These are phyloP conservation scores for Diplocarpon mali DNA, from an alignment of 2,329 filamentous ascomycete species.

Conservation along the genomic window DNA sequence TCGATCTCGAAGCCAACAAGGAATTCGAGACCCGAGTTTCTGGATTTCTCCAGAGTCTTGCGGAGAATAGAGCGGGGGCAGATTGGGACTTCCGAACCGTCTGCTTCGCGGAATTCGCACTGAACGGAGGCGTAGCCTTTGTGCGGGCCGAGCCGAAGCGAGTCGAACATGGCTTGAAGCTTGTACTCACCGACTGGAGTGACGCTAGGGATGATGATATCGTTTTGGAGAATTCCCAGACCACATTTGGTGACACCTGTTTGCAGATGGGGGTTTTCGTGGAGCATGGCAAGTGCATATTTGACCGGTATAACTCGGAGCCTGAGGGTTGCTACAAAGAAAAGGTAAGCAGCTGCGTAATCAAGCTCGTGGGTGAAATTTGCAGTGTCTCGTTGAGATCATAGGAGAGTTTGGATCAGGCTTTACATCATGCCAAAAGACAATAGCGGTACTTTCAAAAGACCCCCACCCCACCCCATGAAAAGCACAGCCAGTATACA, in stretches of 20 bases:
- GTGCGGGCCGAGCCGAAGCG: constrained; percentile 46
- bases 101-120: constrained; percentile 50
- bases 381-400: no score
- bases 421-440: no score
- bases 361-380: no score
- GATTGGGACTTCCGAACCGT: constrained; percentile 37
- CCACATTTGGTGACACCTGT: constrained; percentile 54
- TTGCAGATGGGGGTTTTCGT: constrained; percentile 28
- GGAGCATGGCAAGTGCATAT: constrained; percentile 37
- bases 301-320: constrained; percentile 57
- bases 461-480: no score
- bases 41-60: constrained; percentile 40
- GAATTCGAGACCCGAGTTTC: constrained; percentile 43
- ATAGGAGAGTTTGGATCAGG: no score
- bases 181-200: constrained; percentile 53
- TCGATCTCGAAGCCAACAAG: constrained; percentile 75
- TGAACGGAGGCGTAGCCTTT: constrained; percentile 54
- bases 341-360: no score
- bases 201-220: constrained; percentile 42
- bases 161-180: constrained; percentile 54
- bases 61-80: constrained; percentile 59
- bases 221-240: constrained; percentile 58
- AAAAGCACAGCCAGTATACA: background rate
- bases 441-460: no score
- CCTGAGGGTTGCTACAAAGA: constrained; percentile 40